Evolutionary conservation across 129 eudicot genomes (phyloP).

Genomic region (Saposhnikovia divaricata): DNA sequence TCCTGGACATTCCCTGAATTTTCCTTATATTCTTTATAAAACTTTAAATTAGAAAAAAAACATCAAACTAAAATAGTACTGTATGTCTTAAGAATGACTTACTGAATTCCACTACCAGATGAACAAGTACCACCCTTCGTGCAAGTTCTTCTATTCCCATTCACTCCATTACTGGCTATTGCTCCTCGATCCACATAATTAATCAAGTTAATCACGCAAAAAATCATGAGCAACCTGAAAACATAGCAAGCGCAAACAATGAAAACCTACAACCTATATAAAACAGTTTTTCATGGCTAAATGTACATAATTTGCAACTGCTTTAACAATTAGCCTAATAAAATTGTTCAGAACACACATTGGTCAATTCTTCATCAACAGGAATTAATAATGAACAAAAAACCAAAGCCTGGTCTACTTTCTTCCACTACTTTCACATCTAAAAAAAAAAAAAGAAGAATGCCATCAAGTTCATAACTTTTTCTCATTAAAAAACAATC

Average conservation of each 20-base stretch:
- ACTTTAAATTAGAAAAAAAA: too few species aligned
- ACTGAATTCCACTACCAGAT: constrained; percentile 86
- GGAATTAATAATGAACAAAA: background rate
- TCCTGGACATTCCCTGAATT: background rate
- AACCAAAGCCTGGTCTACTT: background rate
- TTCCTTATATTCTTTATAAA: background rate
- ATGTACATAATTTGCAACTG: background rate
- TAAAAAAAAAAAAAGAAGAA: background rate
- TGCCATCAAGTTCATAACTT: background rate
- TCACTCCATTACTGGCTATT: constrained; percentile 90
- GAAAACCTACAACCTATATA: background rate
- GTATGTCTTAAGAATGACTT: constrained; percentile 19
- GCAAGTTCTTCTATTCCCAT: constrained; percentile 62
- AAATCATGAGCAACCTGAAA: constrained; percentile 64
- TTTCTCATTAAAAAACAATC: background rate
- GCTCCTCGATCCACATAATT: constrained; percentile 91
- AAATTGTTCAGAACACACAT: background rate
- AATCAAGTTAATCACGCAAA: constrained; percentile 74
- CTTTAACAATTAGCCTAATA: background rate
- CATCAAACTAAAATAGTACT: background rate
- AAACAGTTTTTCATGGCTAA: background rate
- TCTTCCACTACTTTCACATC: background rate
- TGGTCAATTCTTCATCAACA: background rate
- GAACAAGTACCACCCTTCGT: constrained; percentile 51
- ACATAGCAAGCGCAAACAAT: constrained; percentile 1